Percentiles rank a stretch among this genome's conserved stretches.
Evolutionary conservation across 108 stramenopile genomes (phyloP).

Genomic region (Cylindrotheca fusiformis): DNA sequence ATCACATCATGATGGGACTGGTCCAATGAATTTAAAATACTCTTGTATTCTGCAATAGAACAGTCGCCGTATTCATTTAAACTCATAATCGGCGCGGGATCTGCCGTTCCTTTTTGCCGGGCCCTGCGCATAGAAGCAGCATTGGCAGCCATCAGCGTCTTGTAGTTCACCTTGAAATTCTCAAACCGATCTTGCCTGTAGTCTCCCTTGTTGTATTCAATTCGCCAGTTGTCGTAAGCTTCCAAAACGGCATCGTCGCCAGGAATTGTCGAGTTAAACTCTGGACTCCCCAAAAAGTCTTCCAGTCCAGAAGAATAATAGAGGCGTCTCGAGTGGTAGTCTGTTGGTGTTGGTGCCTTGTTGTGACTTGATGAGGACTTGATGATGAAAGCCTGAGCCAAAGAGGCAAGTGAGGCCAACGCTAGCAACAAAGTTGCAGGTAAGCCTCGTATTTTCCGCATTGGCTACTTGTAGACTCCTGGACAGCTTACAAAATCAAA

Average conservation of each 20-base stretch:
- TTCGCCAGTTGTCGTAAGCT: slow-evolving; percentile 21
- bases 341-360: too few species aligned
- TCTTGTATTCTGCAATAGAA: slow-evolving; percentile 72
- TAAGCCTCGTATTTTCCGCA: too few species aligned
- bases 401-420: too few species aligned
- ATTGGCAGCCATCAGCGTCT: slow-evolving; percentile 20
- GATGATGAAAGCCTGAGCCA: too few species aligned
- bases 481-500: too few species aligned
- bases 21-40: neutral
- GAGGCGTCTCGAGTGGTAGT: too few species aligned
- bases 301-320: neutral
- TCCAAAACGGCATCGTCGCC: neutral
- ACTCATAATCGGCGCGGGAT: slow-evolving; percentile 33
- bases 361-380: too few species aligned
- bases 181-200: slow-evolving; percentile 16
- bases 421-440: too few species aligned
- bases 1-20: neutral
- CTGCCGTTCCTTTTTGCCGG: slow-evolving; percentile 8
- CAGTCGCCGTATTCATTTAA: slow-evolving; percentile 83
- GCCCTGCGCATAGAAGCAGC: slow-evolving; percentile 5
- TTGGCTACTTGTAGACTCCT: too few species aligned
- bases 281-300: neutral
- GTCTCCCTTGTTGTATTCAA: slow-evolving; percentile 15
- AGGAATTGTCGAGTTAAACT: neutral
- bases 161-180: slow-evolving; percentile 23